Conservation (phyloP, 495 filamentous ascomycete genomes). For the Penicillium pancosmium region DNA sequence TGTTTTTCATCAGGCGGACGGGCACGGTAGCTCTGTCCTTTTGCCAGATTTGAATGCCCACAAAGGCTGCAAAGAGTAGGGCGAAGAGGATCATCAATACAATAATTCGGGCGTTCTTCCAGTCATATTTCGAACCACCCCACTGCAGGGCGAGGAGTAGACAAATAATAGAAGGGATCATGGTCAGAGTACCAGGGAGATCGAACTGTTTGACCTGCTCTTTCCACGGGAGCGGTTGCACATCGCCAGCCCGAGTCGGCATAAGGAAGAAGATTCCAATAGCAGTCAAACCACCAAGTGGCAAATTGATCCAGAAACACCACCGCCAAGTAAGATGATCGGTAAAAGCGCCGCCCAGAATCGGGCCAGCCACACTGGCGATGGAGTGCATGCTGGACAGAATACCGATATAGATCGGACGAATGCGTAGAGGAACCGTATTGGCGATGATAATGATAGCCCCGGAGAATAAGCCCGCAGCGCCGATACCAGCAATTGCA, state of each 20-base stretch:
- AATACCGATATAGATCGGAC: slow-evolving; percentile 67
- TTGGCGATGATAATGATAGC: slow-evolving; percentile 78
- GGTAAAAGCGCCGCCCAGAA: slow-evolving; percentile 61
- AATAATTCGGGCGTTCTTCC: slow-evolving; percentile 34
- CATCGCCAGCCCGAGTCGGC: slow-evolving; percentile 5
- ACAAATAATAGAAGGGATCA: slow-evolving; percentile 37
- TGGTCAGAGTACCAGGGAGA: slow-evolving; percentile 27
- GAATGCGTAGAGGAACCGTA: slow-evolving; percentile 65
- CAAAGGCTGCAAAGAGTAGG: slow-evolving; percentile 21
- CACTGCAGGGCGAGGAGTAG: slow-evolving; percentile 46
- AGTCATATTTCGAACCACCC: slow-evolving; percentile 40
- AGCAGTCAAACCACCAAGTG: slow-evolving; percentile 59
- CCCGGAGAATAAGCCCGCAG: slow-evolving; percentile 67
- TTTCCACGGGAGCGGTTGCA: slow-evolving; percentile 13
- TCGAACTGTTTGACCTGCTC: slow-evolving; percentile 34
- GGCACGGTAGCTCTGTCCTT: slow-evolving; percentile 33
- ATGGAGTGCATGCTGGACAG: slow-evolving; percentile 73
- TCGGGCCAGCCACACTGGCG: slow-evolving; percentile 64
- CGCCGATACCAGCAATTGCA: slow-evolving; percentile 71
- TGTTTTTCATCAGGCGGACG: slow-evolving; percentile 50
- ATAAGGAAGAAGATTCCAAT: slow-evolving; percentile 53
- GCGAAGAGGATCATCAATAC: slow-evolving; percentile 35
- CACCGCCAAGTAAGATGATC: slow-evolving; percentile 70
- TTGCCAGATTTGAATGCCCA: slow-evolving; percentile 19
- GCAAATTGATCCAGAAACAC: slow-evolving; percentile 81